phyloP scores from a whole-genome alignment of 805 yeast genomes.

The Myxozyma sirexii region DNA sequence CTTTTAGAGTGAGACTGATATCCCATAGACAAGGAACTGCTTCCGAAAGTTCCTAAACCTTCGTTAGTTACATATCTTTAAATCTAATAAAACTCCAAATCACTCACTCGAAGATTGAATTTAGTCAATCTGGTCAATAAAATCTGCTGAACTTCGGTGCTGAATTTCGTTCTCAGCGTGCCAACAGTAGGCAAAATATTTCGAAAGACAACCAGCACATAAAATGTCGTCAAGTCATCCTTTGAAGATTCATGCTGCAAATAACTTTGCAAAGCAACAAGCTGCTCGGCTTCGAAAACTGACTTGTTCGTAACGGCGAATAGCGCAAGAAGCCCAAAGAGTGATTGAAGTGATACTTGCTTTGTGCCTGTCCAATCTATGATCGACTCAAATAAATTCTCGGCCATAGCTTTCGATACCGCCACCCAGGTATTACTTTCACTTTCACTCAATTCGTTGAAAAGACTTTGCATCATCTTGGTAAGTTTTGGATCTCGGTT shows the following conservation, averaged over 20 bases:
- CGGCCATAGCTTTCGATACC: slow-evolving; percentile 40
- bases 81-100: no score
- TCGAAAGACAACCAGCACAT: slow-evolving; percentile 58
- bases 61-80: no score
- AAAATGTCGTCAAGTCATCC: slow-evolving; percentile 49
- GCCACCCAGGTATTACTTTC: neutral
- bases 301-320: slow-evolving; percentile 57
- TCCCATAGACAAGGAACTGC: slow-evolving; percentile 73
- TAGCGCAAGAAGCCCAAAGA: slow-evolving; percentile 56
- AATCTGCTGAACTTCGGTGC: slow-evolving; percentile 52
- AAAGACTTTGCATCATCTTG: slow-evolving; percentile 12
- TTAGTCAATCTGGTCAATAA: slow-evolving; percentile 62
- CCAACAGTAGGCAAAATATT: slow-evolving; percentile 50
- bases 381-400: slow-evolving; percentile 44
- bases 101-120: slow-evolving; percentile 49
- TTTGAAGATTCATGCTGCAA: slow-evolving; percentile 53
- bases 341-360: slow-evolving; percentile 41
- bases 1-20: slow-evolving; percentile 52
- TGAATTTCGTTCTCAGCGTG: slow-evolving; percentile 55
- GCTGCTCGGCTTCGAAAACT: slow-evolving; percentile 66
- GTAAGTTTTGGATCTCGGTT: slow-evolving; percentile 14
- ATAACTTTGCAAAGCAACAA: slow-evolving; percentile 66
- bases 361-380: slow-evolving; percentile 43
- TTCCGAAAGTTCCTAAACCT: slow-evolving; percentile 64
- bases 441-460: neutral